Evolutionary conservation across 345 rosid species (phyloP).

Genomic region (Arabis alpina): DNA sequence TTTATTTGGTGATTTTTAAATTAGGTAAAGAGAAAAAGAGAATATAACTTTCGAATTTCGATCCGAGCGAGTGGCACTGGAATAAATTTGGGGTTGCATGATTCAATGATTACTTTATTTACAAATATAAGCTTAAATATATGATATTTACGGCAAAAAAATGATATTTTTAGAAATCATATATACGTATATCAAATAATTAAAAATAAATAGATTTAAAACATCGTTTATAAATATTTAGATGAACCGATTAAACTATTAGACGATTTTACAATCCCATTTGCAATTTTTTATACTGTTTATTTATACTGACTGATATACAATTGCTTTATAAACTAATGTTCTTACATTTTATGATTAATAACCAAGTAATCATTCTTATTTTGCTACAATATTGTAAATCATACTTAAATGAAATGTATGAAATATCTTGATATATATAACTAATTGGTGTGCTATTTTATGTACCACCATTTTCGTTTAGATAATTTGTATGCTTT

Average conservation of each 20-base stretch:
- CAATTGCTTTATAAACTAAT: too few species aligned
- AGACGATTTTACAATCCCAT: background rate
- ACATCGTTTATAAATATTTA: background rate
- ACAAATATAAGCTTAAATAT: background rate
- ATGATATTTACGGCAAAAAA: too few species aligned
- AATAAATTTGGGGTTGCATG: constrained; percentile 22
- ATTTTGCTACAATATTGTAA: background rate
- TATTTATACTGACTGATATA: background rate
- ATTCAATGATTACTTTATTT: constrained; percentile 8
- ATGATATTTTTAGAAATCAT: too few species aligned
- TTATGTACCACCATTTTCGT: background rate
- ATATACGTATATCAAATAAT: too few species aligned
- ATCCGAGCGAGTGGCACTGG: constrained; percentile 41
- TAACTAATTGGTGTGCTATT: background rate
- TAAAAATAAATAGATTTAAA: background rate
- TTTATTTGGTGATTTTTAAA: constrained; percentile 24
- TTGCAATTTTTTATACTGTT: background rate
- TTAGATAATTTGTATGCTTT: constrained; percentile 8
- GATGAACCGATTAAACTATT: background rate
- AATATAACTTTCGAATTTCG: constrained; percentile 42
- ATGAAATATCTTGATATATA: background rate
- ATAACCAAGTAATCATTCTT: background rate
- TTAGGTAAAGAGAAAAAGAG: constrained; percentile 34
- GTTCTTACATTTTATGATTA: background rate
- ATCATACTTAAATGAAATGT: background rate